Base-by-base conservation (phyloP, 2,329 filamentous ascomycete genomes). In the Dactylellina drechsleri region DNA sequence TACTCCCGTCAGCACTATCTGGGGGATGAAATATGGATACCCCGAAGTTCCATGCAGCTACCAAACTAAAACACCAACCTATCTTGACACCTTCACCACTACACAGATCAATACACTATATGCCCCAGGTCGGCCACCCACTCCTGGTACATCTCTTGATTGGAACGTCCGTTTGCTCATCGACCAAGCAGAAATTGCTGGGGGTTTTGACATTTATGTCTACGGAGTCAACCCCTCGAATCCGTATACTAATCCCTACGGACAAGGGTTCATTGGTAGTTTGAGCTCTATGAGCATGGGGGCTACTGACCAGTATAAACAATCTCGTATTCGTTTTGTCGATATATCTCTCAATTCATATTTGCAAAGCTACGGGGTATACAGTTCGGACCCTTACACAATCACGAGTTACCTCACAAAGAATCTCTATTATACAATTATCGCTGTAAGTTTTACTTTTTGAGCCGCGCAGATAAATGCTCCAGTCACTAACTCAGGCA, bases 121-220 rank as follows among this genome's bases (percentile, higher is more conserved):
- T 23, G 72, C 68, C 31, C 54, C 61, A 43, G 58, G 64, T 40
- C 50, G 71, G 18, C 47, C 36, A 20, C 47, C 65, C n/a, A 58
- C 66, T 45, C 61, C 70, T 45, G 70, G 57, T 20, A 53, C 57
- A 3, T 57, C 45, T 31, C 71, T 64, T 53, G 77, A 78, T 65
- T 79, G 78, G 78, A 74, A 78, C 45, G 76, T 76, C 60, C 71
- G 76, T 58, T 16, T 78, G 13, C 70, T 76, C 50, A 72, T 76
- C 53, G 78, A 79, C 40, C 68, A 76, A 50, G 66, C 73, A 16
- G 78, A 79, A 45, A 66, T 79, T 40, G 10, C 54, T 18, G 77
- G 76, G n/a, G 60, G 59, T 49, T 72, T 70, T 49, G 41, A 71
- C 61, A 56, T 77, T 18, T 62, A 77, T 50, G 41, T 79, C 47